These are phyloP conservation scores for Obba rivulosa DNA, from an alignment of 768 basidiomycete genomes.

Conservation along the genomic window DNA sequence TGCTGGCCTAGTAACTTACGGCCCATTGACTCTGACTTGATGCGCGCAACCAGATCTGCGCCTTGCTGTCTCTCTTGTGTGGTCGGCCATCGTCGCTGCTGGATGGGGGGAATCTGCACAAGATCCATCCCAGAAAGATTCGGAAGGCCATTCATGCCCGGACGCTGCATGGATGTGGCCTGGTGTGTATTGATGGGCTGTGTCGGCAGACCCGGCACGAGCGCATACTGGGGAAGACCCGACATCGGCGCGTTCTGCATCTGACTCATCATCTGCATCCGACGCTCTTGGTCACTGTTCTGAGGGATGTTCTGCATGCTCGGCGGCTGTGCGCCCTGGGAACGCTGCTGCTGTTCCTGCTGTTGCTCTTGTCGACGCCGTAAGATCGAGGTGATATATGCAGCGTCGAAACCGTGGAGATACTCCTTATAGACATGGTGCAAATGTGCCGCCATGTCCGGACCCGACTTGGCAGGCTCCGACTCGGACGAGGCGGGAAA, in stretches of 20 bases:
- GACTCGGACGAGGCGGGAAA: slow-evolving; percentile 51
- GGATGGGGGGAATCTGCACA: background rate
- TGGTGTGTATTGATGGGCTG: background rate
- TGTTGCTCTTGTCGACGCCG: background rate
- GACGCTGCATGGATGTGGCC: background rate
- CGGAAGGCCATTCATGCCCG: too few species aligned
- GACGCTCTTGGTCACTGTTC: too few species aligned
- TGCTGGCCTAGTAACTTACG: background rate
- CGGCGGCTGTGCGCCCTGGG: background rate
- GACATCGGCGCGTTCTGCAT: too few species aligned
- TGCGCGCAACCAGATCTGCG: slow-evolving; percentile 3
- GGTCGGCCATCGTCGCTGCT: background rate
- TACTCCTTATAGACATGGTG: slow-evolving; percentile 57
- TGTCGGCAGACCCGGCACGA: too few species aligned
- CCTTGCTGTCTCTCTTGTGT: slow-evolving; percentile 5
- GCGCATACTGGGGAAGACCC: too few species aligned
- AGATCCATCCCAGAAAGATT: background rate
- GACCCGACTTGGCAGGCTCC: slow-evolving; percentile 59
- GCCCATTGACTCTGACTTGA: slow-evolving; percentile 1
- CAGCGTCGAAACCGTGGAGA: slow-evolving; percentile 50
- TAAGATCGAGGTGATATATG: slow-evolving; percentile 10
- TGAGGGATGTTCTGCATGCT: too few species aligned
- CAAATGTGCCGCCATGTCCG: slow-evolving; percentile 55
- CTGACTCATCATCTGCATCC: too few species aligned
- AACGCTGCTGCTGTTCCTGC: background rate